These are phyloP conservation scores for Juglanconis oblonga DNA, from an alignment of 2,329 filamentous ascomycete species.

Conservation along the genomic window DNA sequence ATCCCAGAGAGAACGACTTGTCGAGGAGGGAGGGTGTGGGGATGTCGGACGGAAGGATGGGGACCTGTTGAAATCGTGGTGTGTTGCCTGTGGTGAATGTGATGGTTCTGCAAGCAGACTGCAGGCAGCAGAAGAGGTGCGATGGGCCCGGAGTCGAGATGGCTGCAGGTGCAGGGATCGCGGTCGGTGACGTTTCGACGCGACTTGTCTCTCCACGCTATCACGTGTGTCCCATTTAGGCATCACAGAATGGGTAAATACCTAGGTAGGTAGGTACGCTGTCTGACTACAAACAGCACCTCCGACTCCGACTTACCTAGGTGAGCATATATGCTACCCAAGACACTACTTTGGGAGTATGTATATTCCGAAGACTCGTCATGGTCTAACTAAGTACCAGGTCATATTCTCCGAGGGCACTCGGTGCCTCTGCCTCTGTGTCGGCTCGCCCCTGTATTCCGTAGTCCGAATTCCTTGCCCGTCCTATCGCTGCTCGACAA, in stretches of 20 bases:
- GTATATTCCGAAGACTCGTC: background rate
- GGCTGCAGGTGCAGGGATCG: background rate
- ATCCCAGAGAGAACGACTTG: background rate
- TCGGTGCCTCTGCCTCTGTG: background rate
- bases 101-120: background rate
- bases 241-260: background rate
- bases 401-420: too few relatives aligned
- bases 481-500: background rate
- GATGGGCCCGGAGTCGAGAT: background rate
- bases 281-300: background rate
- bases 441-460: background rate
- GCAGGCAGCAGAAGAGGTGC: background rate
- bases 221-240: conserved; percentile 9
- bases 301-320: too few relatives aligned
- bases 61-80: background rate
- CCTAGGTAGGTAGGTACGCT: background rate
- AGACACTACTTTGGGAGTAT: background rate
- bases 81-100: background rate
- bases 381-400: background rate
- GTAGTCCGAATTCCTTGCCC: background rate
- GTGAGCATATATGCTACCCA: background rate
- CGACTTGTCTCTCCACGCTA: conserved; percentile 6
- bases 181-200: background rate
- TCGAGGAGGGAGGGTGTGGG: background rate
- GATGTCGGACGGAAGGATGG: background rate